Evolutionary conservation across 148 eudicot species (phyloP).

Genomic region (Vaccinium darrowii): DNA sequence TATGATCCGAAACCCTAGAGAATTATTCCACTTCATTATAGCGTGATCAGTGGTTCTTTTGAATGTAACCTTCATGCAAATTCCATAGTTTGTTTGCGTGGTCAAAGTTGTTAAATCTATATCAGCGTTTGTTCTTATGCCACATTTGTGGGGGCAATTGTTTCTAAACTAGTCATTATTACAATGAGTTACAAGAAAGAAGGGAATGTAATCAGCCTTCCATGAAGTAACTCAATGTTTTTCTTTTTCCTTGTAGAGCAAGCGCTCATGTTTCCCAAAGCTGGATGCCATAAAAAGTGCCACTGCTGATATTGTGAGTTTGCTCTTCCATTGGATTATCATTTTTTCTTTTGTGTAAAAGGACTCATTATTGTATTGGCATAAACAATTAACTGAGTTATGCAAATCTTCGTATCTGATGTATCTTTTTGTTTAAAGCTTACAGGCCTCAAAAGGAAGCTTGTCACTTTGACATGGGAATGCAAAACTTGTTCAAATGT

Average conservation of each 20-base stretch:
- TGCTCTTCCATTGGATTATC: background rate
- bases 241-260: conserved; percentile 53
- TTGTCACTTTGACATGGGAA: conserved; percentile 59
- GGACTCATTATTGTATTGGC: background rate
- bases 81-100: background rate
- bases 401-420: background rate
- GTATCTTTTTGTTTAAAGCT: conserved; percentile 49
- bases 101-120: background rate
- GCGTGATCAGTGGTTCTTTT: background rate
- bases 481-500: conserved; percentile 51
- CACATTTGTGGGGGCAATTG: background rate
- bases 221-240: conserved; percentile 5
- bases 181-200: background rate
- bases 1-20: background rate
- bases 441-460: conserved; percentile 72
- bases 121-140: background rate
- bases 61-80: background rate
- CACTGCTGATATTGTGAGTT: conserved; percentile 90
- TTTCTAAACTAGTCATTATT: background rate
- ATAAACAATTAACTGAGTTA: background rate
- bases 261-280: conserved; percentile 83
- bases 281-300: conserved; percentile 90
- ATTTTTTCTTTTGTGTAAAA: background rate
- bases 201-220: background rate
- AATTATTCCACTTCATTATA: background rate